These are phyloP conservation scores for Copromyces sp. DNA, from an alignment of 495 filamentous ascomycete species.

Conservation along the genomic window DNA sequence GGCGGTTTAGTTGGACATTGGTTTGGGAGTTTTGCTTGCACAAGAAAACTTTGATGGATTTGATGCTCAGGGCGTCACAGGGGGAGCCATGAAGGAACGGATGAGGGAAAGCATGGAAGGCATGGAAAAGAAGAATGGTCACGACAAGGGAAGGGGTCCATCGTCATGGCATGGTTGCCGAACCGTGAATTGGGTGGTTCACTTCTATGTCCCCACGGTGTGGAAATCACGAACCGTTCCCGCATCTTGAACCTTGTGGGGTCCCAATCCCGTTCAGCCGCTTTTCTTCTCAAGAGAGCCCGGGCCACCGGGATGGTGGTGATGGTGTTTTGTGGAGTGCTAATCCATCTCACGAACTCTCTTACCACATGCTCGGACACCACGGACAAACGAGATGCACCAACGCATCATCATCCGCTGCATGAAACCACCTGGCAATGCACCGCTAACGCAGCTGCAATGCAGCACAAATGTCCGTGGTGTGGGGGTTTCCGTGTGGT, in stretches of 20 bases:
- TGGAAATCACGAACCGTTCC: not conserved
- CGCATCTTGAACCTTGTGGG: not conserved
- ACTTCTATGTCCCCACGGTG: not conserved
- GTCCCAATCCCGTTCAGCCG: not conserved
- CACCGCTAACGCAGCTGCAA: not conserved
- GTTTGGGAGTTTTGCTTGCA: not conserved
- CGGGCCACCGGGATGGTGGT: not conserved
- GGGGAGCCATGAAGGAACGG: not conserved
- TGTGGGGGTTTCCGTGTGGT: not conserved
- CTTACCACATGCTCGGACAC: not conserved
- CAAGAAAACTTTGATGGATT: not conserved
- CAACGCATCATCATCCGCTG: not conserved
- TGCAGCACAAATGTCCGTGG: not conserved
- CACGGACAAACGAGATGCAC: not conserved
- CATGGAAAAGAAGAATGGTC: not conserved
- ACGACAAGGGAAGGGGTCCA: not conserved
- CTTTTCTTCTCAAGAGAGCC: not conserved
- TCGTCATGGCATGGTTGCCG: not conserved
- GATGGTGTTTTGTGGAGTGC: not conserved
- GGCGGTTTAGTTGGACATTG: not conserved
- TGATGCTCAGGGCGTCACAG: not conserved
- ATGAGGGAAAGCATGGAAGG: not conserved
- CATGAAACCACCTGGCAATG: not conserved
- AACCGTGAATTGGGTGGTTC: not conserved
- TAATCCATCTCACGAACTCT: not conserved